These are phyloP conservation scores for Tympanopsis confertula DNA, from an alignment of 2,329 filamentous ascomycete species.

Conservation along the genomic window DNA sequence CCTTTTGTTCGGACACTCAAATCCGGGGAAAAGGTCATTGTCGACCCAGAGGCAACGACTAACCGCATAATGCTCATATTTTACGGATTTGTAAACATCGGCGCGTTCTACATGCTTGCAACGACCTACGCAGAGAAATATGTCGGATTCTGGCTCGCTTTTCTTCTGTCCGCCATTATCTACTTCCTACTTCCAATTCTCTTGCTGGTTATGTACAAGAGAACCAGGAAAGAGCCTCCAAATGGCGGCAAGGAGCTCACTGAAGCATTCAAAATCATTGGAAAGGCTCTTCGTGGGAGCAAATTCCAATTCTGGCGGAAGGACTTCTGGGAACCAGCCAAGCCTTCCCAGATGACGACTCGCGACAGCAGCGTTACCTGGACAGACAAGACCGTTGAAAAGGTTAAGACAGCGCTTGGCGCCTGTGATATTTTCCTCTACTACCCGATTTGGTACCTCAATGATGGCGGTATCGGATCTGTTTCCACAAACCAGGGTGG, in stretches of 20 bases:
- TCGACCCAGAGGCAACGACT: slow-evolving; percentile 31
- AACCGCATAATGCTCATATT: slow-evolving; percentile 34
- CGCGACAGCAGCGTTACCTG: slow-evolving; percentile 41
- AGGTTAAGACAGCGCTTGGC: slow-evolving; percentile 36
- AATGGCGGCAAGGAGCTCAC: slow-evolving; percentile 50
- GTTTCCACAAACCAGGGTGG: slow-evolving; percentile 22
- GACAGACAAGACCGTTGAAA: slow-evolving; percentile 55
- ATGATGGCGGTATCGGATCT: slow-evolving; percentile 25
- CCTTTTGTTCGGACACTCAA: slow-evolving; percentile 27
- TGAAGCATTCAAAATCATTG: slow-evolving; percentile 43
- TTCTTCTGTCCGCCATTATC: slow-evolving; percentile 35
- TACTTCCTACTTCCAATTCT: slow-evolving; percentile 48
- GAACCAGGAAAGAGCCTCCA: slow-evolving; percentile 43
- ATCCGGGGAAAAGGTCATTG: slow-evolving; percentile 29
- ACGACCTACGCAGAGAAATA: slow-evolving; percentile 51
- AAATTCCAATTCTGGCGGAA: slow-evolving; percentile 39
- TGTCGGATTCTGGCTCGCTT: slow-evolving; percentile 49
- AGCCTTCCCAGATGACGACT: slow-evolving; percentile 31
- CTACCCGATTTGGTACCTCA: slow-evolving; percentile 25
- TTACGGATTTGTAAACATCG: slow-evolving; percentile 38
- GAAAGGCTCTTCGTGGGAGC: slow-evolving; percentile 37
- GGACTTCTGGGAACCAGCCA: slow-evolving; percentile 46
- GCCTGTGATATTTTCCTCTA: slow-evolving; percentile 29
- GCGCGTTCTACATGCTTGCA: slow-evolving; percentile 34
- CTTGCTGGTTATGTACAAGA: slow-evolving; percentile 41